Percentiles rank a stretch among this genome's conserved stretches.
Conservation (phyloP, 106 monocot species). For the Phalaenopsis equestris region DNA sequence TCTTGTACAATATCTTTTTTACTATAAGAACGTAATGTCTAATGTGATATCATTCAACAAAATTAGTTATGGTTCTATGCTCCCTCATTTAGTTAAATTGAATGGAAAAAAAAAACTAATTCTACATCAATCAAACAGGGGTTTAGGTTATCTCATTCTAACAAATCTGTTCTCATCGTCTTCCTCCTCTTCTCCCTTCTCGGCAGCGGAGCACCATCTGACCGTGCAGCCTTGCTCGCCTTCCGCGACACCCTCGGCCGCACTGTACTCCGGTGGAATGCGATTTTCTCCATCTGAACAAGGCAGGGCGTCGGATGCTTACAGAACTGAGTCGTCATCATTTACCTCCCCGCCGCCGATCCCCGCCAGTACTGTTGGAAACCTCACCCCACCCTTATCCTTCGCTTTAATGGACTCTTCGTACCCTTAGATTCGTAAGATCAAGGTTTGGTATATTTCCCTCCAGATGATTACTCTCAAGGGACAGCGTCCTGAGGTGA, state of each 20-base stretch:
- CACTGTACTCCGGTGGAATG: neutral
- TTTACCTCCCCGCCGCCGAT: constrained; percentile 59
- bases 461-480: constrained; percentile 42
- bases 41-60: too few species aligned
- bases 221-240: constrained; percentile 38
- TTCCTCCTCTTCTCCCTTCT: neutral
- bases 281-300: constrained; percentile 31
- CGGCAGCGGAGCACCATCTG: constrained; percentile 11
- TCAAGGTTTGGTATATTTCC: constrained; percentile 38
- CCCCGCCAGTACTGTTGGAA: constrained; percentile 30
- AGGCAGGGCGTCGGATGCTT: constrained; percentile 60
- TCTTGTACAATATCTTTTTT: too few species aligned
- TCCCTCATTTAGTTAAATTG: too few species aligned
- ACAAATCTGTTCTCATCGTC: neutral
- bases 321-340: constrained; percentile 32
- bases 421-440: constrained; percentile 33
- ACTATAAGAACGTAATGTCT: too few species aligned
- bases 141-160: too few species aligned
- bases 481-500: constrained; percentile 28
- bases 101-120: too few species aligned
- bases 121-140: too few species aligned
- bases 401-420: constrained; percentile 50
- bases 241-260: constrained; percentile 14
- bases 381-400: constrained; percentile 58
- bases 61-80: too few species aligned